Base-by-base conservation (phyloP, 1,284 basidiomycete species). In the Bondarzewia mesenterica region DNA sequence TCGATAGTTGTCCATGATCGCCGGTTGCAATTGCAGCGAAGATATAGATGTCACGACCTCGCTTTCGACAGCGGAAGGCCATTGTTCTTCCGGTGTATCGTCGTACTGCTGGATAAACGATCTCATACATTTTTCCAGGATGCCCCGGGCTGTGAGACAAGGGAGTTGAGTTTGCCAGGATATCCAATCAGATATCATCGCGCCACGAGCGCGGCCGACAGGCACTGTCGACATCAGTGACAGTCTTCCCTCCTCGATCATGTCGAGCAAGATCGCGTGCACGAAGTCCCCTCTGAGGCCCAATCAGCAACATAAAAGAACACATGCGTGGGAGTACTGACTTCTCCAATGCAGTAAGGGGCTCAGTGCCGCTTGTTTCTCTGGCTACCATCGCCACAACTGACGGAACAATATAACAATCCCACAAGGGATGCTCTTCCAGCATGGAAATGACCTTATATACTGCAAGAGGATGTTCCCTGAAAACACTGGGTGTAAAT, bases 381-480 rank as follows among this genome's bases (percentile, higher is more conserved):
- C 49, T 49, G 16, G 63, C 62, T 15, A 65, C 58, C 56, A 77
- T 65, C 44, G 78, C 83, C 23, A 86, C 62, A 12, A 75, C 75
- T 46, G 71, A 70, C 12, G 83, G 83, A 7, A 78, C 57, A 27
- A 88, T 63, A 57, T 82, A 86, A 43, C 74, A 75, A 14, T 66
- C 64, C 84, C 85, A 88, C 12, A 82, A 58, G 25, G 79, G 80
- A 58, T 87, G 84, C 29, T 72, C 66, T 49, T 69, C 61, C 7
- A 82, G 61, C 53, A 74, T 66, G 25, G 59, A 63, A 35, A 87
- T 75, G 20, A 72, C 61, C 18, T 72, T 57, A 44, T 67, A 60
- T 4, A 75, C 61, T 12, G 66, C 71, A 37, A 67, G 46, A 3
- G 75, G 73, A 56, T 82, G 67, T 36, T 75, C 71, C 7, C 69